Base-by-base conservation (phyloP, 345 rosid genomes). In the Mallotus nudiflorus region DNA sequence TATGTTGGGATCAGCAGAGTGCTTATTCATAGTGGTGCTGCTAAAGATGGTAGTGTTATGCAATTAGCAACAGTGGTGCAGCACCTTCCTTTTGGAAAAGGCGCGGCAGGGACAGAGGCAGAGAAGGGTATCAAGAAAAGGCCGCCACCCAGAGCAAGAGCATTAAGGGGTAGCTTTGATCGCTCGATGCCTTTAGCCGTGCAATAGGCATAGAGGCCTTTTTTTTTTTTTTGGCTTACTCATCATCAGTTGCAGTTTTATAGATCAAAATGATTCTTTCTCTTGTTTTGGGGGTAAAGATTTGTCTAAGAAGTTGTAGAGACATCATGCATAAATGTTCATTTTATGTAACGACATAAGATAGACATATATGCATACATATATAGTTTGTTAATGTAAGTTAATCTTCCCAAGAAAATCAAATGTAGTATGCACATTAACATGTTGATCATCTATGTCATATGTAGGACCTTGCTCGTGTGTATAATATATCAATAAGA, bases 1-100 rank as follows among this genome's bases (percentile, higher is more conserved):
- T 89, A 83, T 46, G 69, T 22, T 8, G 93, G 93, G 19, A 86
- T 89, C 39, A 79, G 75, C 5, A 77, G 93, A 72, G 79, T 86
- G 15, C 75, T 89, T 0, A 60, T 81, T 4, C 82, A 72, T n/a
- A 82, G 89, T 3, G 82, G 85, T 22, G 89, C 88, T 0, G 53
- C 71, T 28, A 82, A 73, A 66, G 85, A 81, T 22, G 81, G 78
- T 3, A 56, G 81, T 3, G 62, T 22, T n/a, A 14, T 27, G 5
- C 62, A 55, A 22, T 11, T 44, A 11, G 53, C 19, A 0, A 40
- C 29, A 9, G 40, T 62, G 9, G 58, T 58, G 31, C 12, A 53
- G 1, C 2, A 33, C 5, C 45, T 44, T 27, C 65, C 66, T 20
- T 79, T 66, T 27, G 68, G 57, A 18, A 71, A 65, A 18, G 77